Evolutionary conservation across 1,139 yeast genomes (phyloP).

Genomic region (Geotrichum cucujoidarum): DNA sequence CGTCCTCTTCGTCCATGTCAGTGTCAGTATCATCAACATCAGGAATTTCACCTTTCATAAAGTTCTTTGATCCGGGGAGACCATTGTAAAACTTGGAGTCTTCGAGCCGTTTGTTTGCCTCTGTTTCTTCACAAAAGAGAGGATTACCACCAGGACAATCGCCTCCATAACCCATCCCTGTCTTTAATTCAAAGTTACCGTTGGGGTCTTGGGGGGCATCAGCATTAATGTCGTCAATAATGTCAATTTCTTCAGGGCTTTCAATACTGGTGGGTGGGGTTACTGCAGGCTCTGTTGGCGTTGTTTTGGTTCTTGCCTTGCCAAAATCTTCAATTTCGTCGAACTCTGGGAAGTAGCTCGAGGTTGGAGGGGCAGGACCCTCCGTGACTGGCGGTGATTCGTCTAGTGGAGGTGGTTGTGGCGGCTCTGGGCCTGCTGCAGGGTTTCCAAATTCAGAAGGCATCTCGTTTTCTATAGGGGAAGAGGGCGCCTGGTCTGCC

Average conservation of each 20-base stretch:
- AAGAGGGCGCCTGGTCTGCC: background rate
- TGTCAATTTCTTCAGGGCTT: conserved; percentile 7
- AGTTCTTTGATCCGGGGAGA: too few species aligned
- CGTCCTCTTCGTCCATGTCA: background rate
- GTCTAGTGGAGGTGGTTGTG: background rate
- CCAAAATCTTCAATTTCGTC: background rate
- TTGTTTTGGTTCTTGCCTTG: background rate
- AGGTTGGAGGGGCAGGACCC: too few species aligned
- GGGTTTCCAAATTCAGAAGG: background rate
- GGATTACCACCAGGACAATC: background rate
- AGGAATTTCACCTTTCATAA: background rate
- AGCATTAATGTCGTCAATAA: conserved; percentile 5
- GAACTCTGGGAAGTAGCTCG: too few species aligned
- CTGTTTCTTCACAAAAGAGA: too few species aligned
- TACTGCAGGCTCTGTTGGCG: background rate
- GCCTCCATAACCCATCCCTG: background rate
- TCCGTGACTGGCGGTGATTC: background rate
- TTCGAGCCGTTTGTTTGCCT: background rate
- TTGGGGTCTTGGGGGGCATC: conserved; percentile 7
- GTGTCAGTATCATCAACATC: background rate
- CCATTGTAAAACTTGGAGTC: background rate
- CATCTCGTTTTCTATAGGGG: background rate
- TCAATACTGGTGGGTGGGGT: background rate
- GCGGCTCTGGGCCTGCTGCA: background rate
- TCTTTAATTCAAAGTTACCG: background rate